These are phyloP conservation scores for Nannizzia gypsea DNA, from an alignment of 2,329 filamentous ascomycete genomes.

Conservation along the genomic window DNA sequence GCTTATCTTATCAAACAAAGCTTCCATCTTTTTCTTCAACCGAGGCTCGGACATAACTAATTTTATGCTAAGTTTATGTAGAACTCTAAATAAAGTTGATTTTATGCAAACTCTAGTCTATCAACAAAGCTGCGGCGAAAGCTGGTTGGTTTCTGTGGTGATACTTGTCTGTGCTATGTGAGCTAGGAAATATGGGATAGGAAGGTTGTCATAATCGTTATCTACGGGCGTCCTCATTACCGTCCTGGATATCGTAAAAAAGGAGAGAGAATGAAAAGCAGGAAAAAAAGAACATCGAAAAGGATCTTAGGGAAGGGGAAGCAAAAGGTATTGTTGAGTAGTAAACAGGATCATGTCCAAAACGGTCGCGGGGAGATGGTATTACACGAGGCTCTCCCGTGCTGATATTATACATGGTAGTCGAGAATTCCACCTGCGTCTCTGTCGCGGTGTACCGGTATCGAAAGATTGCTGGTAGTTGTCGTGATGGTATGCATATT, in stretches of 20 bases:
- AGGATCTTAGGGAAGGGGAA: not conserved
- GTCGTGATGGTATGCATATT: constrained; percentile 7
- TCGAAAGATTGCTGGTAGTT: constrained; percentile 13
- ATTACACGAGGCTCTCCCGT: constrained; percentile 8
- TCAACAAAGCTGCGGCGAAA: too few species aligned
- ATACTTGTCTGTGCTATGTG: not conserved
- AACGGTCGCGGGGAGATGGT: not conserved
- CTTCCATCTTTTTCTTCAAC: not conserved
- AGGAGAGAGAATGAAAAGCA: not conserved
- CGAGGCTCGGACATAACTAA: not conserved
- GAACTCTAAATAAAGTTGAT: not conserved
- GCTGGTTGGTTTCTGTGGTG: not conserved
- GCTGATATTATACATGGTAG: constrained; percentile 23
- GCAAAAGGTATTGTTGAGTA: not conserved
- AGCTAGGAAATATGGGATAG: not conserved
- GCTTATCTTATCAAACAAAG: constrained; percentile 1
- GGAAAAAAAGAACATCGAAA: not conserved
- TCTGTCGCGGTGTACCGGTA: constrained; percentile 14
- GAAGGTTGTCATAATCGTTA: not conserved
- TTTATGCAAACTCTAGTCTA: not conserved
- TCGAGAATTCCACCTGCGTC: constrained; percentile 25
- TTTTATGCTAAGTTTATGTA: not conserved
- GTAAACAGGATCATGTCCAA: not conserved
- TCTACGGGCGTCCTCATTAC: not conserved
- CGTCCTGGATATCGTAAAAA: not conserved